A percentile compares a stretch with the other conserved stretches of the same genome.
phyloP scores from a whole-genome alignment of 2,329 filamentous ascomycete species.

The Ophiostoma novo-ulmi region DNA sequence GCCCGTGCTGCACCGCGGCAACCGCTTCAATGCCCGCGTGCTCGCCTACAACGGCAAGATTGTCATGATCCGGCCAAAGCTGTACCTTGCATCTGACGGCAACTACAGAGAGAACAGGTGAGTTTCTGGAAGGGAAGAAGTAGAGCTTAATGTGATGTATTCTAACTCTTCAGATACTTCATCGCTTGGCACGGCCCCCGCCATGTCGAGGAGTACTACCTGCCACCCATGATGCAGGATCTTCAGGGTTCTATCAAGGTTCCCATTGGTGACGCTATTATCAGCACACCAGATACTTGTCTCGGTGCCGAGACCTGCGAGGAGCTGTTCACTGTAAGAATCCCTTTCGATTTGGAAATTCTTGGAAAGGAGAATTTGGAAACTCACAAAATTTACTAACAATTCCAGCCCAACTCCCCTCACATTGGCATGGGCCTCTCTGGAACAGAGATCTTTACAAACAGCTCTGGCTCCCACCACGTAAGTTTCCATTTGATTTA shows the following conservation, averaged over 20 bases:
- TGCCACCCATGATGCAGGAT: slow-evolving; percentile 55
- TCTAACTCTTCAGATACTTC: slow-evolving; percentile 41
- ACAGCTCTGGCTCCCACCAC: slow-evolving; percentile 61
- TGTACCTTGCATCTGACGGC: slow-evolving; percentile 45
- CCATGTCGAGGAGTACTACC: slow-evolving; percentile 58
- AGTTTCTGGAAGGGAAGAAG: background rate
- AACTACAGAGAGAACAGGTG: slow-evolving; percentile 51
- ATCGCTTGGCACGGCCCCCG: slow-evolving; percentile 57
- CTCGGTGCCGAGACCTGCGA: slow-evolving; percentile 42
- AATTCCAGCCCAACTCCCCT: slow-evolving; percentile 35
- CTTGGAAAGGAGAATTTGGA: background rate
- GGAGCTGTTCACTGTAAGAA: slow-evolving; percentile 29
- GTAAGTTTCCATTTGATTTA: slow-evolving; percentile 4
- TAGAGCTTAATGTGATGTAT: background rate
- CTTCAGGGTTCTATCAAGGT: slow-evolving; percentile 46
- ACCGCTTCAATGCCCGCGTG: slow-evolving; percentile 62
- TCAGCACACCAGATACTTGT: slow-evolving; percentile 55
- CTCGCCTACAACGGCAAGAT: slow-evolving; percentile 62
- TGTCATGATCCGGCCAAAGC: slow-evolving; percentile 65
- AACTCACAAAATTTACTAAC: background rate
- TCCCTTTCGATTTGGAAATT: background rate
- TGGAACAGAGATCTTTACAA: slow-evolving; percentile 68
- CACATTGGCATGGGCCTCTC: slow-evolving; percentile 58
- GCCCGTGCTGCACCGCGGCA: slow-evolving; percentile 58
- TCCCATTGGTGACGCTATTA: slow-evolving; percentile 63